These are phyloP conservation scores for Yarrowia hollandica DNA, from an alignment of 805 yeast genomes.

Conservation along the genomic window DNA sequence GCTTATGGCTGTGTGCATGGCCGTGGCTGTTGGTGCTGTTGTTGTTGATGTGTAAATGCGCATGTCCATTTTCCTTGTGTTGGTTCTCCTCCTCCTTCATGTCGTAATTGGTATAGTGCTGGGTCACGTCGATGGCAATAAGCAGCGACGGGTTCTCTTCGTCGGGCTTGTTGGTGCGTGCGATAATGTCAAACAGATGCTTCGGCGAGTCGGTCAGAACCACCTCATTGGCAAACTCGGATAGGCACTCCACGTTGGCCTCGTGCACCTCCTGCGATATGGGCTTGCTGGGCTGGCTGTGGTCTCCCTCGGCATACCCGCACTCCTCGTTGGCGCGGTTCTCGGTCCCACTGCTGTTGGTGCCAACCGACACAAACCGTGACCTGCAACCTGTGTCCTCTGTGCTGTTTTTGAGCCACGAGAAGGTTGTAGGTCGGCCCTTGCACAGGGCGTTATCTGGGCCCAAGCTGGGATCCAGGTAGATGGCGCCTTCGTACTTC, in stretches of 20 bases:
- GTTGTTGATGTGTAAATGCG: background rate
- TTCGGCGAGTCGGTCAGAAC: constrained; percentile 26
- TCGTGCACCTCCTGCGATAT: constrained; percentile 13
- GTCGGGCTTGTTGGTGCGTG: constrained; percentile 8
- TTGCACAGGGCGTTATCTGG: background rate
- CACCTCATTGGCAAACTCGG: constrained; percentile 9
- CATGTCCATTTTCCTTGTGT: background rate
- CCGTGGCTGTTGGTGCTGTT: background rate
- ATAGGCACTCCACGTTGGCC: background rate
- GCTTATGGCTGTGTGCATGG: background rate
- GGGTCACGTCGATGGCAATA: constrained; percentile 22
- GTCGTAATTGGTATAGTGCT: constrained; percentile 2
- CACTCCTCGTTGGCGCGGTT: no score
- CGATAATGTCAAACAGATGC: constrained; percentile 10
- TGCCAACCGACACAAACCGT: constrained; percentile 14
- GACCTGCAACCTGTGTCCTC: background rate
- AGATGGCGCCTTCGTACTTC: constrained; percentile 28
- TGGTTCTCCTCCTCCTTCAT: background rate
- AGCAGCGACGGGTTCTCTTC: constrained; percentile 1
- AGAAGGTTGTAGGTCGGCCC: background rate
- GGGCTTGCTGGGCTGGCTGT: constrained; percentile 1
- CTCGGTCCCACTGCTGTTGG: no score
- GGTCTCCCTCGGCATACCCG: no score
- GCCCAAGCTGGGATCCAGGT: constrained; percentile 16
- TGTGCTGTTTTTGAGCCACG: background rate